A percentile compares a stretch with the other conserved stretches of the same genome.
phyloP scores from a whole-genome alignment of 371 early-diverging fungal genomes.

The Rhizopus sp. region DNA sequence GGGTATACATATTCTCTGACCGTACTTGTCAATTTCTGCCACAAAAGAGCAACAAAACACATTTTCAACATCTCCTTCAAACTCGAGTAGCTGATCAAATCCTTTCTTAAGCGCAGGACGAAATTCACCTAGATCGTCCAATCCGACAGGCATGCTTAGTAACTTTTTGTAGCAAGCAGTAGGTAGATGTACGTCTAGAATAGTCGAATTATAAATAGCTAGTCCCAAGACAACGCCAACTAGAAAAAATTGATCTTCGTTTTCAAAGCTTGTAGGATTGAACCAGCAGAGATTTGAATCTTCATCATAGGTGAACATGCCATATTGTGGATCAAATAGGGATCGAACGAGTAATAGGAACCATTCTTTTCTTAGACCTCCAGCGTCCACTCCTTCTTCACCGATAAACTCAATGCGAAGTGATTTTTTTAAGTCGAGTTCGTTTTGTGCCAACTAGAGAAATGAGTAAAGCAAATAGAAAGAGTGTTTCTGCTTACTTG shows the following conservation, averaged over 20 bases:
- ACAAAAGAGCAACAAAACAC: conserved; percentile 86
- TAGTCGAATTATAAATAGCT: conserved; percentile 92
- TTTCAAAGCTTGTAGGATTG: conserved; percentile 84
- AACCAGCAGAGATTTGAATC: conserved; percentile 89
- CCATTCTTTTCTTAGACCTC: conserved; percentile 97
- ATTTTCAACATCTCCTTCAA: conserved; percentile 81
- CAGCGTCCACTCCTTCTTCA: conserved; percentile 94
- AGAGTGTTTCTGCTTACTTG: conserved; percentile 38
- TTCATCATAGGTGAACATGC: conserved; percentile 75
- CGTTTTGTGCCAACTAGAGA: conserved; percentile 60
- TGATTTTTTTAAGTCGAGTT: conserved; percentile 83
- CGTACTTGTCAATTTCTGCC: conserved; percentile 77
- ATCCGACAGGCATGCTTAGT: conserved; percentile 61
- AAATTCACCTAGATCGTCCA: conserved; percentile 62
- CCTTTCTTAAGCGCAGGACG: conserved; percentile 78
- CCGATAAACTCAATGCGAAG: conserved; percentile 86
- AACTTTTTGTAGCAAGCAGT: conserved; percentile 94
- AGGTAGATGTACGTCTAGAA: conserved; percentile 90
- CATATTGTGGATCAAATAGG: conserved; percentile 89
- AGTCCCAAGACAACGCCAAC: conserved; percentile 93
- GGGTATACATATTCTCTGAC: conserved; percentile 69
- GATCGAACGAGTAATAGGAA: conserved; percentile 88
- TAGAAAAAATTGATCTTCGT: conserved; percentile 87
- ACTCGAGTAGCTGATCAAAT: conserved; percentile 79
- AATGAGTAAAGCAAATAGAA: not conserved